Evolutionary conservation across 352 stramenopile genomes (phyloP).

Genomic region (Phytophthora pinifolia): DNA sequence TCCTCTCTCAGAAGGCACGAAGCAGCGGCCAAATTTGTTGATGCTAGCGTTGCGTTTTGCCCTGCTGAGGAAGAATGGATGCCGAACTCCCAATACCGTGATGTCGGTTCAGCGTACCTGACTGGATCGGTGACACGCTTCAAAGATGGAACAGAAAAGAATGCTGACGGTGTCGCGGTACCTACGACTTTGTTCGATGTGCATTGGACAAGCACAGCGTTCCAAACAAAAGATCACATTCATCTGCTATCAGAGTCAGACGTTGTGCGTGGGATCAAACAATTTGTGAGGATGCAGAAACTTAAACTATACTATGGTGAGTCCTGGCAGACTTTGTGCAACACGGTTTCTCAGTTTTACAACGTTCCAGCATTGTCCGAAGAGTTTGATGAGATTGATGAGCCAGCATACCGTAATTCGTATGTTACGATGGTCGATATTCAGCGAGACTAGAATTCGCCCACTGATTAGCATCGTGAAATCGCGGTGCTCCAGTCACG

Average conservation of each 20-base stretch:
- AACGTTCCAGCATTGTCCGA: background rate
- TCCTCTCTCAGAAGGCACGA: too few species aligned
- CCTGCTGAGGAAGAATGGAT: too few species aligned
- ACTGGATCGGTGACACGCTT: too few species aligned
- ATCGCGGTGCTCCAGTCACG: conserved; percentile 9
- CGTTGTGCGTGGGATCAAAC: conserved; percentile 2
- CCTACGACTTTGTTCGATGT: too few species aligned
- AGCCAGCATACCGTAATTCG: background rate
- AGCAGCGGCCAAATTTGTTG: too few species aligned
- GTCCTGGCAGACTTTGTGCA: conserved; percentile 4
- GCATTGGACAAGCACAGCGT: background rate
- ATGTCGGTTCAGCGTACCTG: too few species aligned
- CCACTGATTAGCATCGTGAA: conserved; percentile 29
- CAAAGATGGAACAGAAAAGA: too few species aligned
- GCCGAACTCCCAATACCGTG: too few species aligned
- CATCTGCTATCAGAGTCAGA: background rate
- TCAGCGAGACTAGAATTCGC: conserved; percentile 13
- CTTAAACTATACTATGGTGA: conserved; percentile 4
- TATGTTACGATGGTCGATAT: background rate
- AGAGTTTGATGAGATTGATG: too few species aligned
- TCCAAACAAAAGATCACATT: conserved; percentile 5
- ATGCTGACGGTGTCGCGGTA: too few species aligned
- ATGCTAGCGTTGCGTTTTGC: too few species aligned
- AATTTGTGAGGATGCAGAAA: conserved; percentile 2
- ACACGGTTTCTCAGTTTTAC: conserved; percentile 1